phyloP scores from a whole-genome alignment of 129 eudicot species.

The Tagetes patula region DNA sequence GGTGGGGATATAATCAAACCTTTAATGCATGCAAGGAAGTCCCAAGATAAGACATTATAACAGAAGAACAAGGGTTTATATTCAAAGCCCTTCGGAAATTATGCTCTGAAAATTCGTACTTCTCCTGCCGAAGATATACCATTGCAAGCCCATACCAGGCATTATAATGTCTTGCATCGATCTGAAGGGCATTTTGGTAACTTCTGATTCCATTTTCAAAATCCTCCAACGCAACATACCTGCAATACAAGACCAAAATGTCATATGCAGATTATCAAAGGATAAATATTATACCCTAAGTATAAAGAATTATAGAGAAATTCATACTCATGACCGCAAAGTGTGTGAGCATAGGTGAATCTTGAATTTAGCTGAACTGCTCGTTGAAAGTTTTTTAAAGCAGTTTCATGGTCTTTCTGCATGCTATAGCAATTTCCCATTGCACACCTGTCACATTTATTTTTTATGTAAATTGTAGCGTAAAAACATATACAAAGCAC shows the following conservation, averaged over 20 bases:
- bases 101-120: slow-evolving; percentile 95
- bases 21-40: slow-evolving; percentile 85
- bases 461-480: background rate
- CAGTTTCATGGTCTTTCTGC: slow-evolving; percentile 99
- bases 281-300: background rate
- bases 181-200: slow-evolving; percentile 81
- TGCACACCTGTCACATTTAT: slow-evolving; percentile 75
- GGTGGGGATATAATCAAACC: slow-evolving; percentile 40
- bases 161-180: slow-evolving; percentile 86
- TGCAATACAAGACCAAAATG: slow-evolving; percentile 19
- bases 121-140: slow-evolving; percentile 95
- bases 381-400: slow-evolving; percentile 91
- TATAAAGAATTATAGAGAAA: background rate
- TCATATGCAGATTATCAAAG: background rate
- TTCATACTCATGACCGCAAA: slow-evolving; percentile 97
- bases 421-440: slow-evolving; percentile 99
- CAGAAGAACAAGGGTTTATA: slow-evolving; percentile 88
- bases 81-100: slow-evolving; percentile 81
- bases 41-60: slow-evolving; percentile 94
- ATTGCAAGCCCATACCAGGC: slow-evolving; percentile 99
- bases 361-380: slow-evolving; percentile 82
- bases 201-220: slow-evolving; percentile 85
- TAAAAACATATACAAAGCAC: background rate
- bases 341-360: slow-evolving; percentile 98
- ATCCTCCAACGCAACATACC: slow-evolving; percentile 93